Evolutionary conservation across 345 rosid genomes (phyloP), one percentile per base, ranked within the genome.

Genomic region (Carallia pectinifolia): DNA sequence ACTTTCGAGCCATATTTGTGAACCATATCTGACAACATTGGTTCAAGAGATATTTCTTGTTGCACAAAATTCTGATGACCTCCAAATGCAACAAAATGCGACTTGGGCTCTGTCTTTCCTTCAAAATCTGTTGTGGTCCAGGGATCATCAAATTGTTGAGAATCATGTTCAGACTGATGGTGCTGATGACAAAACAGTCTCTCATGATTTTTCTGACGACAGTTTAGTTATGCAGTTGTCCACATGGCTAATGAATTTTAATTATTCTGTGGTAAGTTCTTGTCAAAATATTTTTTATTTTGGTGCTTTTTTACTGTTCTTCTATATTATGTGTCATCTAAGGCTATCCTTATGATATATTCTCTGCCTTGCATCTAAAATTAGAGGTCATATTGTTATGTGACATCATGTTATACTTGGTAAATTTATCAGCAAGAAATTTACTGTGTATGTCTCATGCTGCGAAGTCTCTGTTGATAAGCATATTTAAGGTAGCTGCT

Each of bases 61-160:
- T 54, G 97, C 95, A 0, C 96, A 89, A 84, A 81, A 82, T 71
- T 84, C 92, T 56, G 85, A 85, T 65, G 90, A 94, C 75, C 84
- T 69, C 71, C 90, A 80, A 77, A 77, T 85, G 77, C 89, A 87
- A 78, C 88, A 85, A 39, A 86, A 83, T 80, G 96, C 97, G 44
- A 87, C 97, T 27, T 94, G 98, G 98, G 87, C 91, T 37, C 77
- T 88, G 71, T 86, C 96, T 71, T 73, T 94, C 78, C 94, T 94
- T 61, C 83, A 89, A 78, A 69, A 80, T 79, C 74, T 72, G 74
- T 65, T 91, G 74, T 87, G 92, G 88, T 87, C 90, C 33, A 60
- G 71, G 81, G 89, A 86, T 75, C 64, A 59, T 55, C 56, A 58
- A 39, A 79, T 75, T 64, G 55, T 58, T 69, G 76, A 76, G 59